Base-by-base conservation (phyloP, 129 eudicot genomes). In the Rutidosis leptorrhynchoides region DNA sequence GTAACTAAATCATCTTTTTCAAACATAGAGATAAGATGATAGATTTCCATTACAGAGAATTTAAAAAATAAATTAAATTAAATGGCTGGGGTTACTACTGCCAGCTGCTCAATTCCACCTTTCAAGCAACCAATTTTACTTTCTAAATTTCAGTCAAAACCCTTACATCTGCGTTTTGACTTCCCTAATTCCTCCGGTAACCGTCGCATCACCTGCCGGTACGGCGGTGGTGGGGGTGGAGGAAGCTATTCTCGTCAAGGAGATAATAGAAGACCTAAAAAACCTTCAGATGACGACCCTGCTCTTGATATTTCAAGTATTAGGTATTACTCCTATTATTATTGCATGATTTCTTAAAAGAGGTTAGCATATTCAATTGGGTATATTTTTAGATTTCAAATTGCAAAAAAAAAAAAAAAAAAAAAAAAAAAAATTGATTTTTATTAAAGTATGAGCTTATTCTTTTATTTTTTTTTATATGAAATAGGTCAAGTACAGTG, bases 401-500 rank as follows among this genome's bases (percentile, higher is more conserved):
- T 58, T 46, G 19, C 16, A 25, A 54, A 48, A n/a, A 71, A n/a
- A n/a, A n/a, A n/a, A n/a, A n/a, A n/a, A n/a, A n/a, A n/a, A n/a
- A n/a, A n/a, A n/a, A n/a, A 54, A 48, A n/a, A 71, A 71, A 33
- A 24, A 37, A 15, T 25, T 62, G 32, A 62, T 30, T 60, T n/a
- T 69, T 16, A 22, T 32, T 11, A 21, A 4, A 55, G 61, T 22
- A 10, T 1, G 17, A 45, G 43, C 25, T 45, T 27, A 55, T 21
- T 53, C n/a, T 15, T 51, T 40, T n/a, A n/a, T n/a, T n/a, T n/a
- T n/a, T n/a, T n/a, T n/a, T n/a, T n/a, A 45, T 70, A 72, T 25
- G 14, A 28, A 58, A 62, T 67, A 92, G 98, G 88, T 87, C 96
- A 54, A 83, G 80, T 76, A 83, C 76, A 58, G 95, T 92, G 60